phyloP scores from a whole-genome alignment of 73 alveolate genomes.

The Strombidium stylifer region DNA sequence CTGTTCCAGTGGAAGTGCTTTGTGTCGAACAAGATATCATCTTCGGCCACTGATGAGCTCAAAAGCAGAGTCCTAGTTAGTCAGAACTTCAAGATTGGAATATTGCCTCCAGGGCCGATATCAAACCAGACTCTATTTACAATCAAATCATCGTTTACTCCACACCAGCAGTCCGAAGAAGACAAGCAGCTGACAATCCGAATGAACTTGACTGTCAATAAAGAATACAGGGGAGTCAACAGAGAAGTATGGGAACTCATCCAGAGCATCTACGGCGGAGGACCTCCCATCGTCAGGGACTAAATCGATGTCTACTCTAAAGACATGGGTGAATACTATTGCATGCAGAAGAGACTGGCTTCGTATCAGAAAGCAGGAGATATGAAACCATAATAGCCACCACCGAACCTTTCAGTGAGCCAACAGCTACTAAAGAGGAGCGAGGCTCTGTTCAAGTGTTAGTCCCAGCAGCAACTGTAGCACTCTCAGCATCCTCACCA shows the following conservation, averaged over 20 bases:
- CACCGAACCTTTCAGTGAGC: too few species aligned
- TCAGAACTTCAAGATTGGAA: slow-evolving; percentile 25
- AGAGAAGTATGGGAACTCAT: slow-evolving; percentile 32
- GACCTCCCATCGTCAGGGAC: slow-evolving; percentile 26
- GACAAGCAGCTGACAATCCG: background rate
- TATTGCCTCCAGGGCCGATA: slow-evolving; percentile 37
- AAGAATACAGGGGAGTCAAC: slow-evolving; percentile 25
- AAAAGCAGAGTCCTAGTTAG: background rate
- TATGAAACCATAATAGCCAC: too few species aligned
- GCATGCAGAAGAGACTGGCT: background rate
- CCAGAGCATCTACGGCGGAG: slow-evolving; percentile 43
- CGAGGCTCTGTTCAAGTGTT: background rate
- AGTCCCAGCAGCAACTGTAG: background rate
- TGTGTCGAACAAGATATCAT: slow-evolving; percentile 5
- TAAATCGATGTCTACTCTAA: slow-evolving; percentile 20
- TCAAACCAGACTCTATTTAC: slow-evolving; percentile 7
- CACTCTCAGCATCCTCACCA: slow-evolving; percentile 3
- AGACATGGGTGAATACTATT: slow-evolving; percentile 2
- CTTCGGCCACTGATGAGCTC: background rate
- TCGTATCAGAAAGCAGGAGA: too few species aligned
- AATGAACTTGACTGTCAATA: background rate
- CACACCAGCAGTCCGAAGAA: too few species aligned
- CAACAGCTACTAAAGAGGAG: background rate
- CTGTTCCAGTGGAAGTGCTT: slow-evolving; percentile 27
- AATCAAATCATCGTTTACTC: slow-evolving; percentile 2